Evolutionary conservation across 768 basidiomycete genomes (phyloP).

Genomic region (Hypsizygus marmoreus): DNA sequence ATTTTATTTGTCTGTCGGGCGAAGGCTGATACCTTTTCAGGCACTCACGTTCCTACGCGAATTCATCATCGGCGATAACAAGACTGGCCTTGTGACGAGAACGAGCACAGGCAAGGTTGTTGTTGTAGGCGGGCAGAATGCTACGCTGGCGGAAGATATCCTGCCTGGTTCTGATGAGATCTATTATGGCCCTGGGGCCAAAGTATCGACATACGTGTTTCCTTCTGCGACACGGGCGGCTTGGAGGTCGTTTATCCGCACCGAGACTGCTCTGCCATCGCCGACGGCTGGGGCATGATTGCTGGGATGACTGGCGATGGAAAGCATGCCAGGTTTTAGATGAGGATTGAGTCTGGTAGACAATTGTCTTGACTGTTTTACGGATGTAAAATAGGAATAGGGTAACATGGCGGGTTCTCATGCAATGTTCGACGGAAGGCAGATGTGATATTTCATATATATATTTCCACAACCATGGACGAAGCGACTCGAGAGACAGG

Average conservation of each 20-base stretch:
- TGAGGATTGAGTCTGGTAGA: background rate
- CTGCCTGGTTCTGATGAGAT: constrained; percentile 60
- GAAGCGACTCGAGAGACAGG: no score
- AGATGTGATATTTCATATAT: no score
- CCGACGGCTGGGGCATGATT: constrained; percentile 3
- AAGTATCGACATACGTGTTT: constrained; percentile 54
- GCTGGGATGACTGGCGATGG: background rate
- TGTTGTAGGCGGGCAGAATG: constrained; percentile 52
- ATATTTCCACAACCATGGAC: no score
- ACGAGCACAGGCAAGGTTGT: constrained; percentile 24
- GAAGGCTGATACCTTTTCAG: constrained; percentile 31
- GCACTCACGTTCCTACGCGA: constrained; percentile 63
- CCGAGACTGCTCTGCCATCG: constrained; percentile 33
- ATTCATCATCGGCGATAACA: constrained; percentile 65
- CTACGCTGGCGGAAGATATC: constrained; percentile 43
- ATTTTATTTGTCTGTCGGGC: background rate
- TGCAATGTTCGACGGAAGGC: no score
- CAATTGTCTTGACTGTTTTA: background rate
- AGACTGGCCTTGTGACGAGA: constrained; percentile 54
- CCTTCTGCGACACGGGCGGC: constrained; percentile 57
- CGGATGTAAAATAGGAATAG: background rate
- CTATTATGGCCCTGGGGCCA: constrained; percentile 52
- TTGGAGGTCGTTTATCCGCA: constrained; percentile 53
- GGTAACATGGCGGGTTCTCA: no score
- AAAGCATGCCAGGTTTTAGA: background rate